phyloP scores from a whole-genome alignment of 2,329 filamentous ascomycete genomes.

The Zasmidium angulare region DNA sequence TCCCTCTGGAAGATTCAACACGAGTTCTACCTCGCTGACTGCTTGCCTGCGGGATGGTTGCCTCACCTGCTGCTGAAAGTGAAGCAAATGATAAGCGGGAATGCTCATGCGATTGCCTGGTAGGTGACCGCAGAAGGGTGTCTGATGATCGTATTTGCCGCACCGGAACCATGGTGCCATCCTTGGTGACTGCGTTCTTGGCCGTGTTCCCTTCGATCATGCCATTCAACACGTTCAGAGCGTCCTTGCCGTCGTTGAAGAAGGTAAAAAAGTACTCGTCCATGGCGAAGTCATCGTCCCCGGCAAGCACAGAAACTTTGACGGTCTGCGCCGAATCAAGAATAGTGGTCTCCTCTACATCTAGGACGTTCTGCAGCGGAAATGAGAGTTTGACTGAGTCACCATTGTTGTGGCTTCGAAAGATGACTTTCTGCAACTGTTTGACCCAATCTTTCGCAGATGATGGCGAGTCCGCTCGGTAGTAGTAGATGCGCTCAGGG shows the following conservation, averaged over 20 bases:
- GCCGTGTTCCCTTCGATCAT: constrained; percentile 65
- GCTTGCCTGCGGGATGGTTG: not conserved
- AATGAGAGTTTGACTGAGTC: constrained; percentile 96
- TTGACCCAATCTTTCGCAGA: constrained; percentile 98
- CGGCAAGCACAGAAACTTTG: constrained; percentile 89
- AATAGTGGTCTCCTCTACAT: constrained; percentile 88
- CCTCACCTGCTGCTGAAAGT: constrained; percentile 33
- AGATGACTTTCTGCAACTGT: constrained; percentile 89
- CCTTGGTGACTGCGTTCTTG: constrained; percentile 14
- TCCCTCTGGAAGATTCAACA: not conserved
- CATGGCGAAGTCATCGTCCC: constrained; percentile 89
- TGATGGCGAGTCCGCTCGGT: constrained; percentile 80
- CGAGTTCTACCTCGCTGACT: not conserved
- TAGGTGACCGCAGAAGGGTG: not conserved
- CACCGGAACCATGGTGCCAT: constrained; percentile 10
- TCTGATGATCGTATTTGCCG: constrained; percentile 22
- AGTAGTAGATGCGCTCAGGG: constrained; percentile 78
- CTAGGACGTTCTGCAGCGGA: constrained; percentile 83
- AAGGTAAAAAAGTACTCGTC: constrained; percentile 99
- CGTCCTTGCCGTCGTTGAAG: constrained; percentile 81
- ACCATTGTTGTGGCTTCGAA: constrained; percentile 91
- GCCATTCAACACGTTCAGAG: constrained; percentile 72
- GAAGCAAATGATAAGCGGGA: constrained; percentile 48
- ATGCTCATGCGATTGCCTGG: constrained; percentile 26
- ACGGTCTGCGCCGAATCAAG: constrained; percentile 90